Percentiles rank a stretch among this genome's conserved stretches.
phyloP scores from a whole-genome alignment of 805 yeast genomes.

The Barnettozyma populi region DNA sequence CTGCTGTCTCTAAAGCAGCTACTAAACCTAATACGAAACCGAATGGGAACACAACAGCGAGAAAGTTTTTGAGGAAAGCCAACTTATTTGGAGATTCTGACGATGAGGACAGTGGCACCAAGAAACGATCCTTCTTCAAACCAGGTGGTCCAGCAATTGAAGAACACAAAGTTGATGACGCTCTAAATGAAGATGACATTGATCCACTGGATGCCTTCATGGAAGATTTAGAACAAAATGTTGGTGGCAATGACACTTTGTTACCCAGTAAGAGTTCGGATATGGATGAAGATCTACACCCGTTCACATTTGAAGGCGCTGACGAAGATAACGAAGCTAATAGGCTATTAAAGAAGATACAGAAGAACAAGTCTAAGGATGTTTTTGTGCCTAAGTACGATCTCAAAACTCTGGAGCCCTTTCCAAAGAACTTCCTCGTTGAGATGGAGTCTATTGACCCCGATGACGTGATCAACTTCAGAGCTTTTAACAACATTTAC shows the following conservation, averaged over 20 bases:
- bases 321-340: slow-evolving; percentile 31
- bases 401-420: slow-evolving; percentile 41
- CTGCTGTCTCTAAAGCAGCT: background rate
- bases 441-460: slow-evolving; percentile 43
- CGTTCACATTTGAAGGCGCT: slow-evolving; percentile 21
- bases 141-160: slow-evolving; percentile 12
- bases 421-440: slow-evolving; percentile 54
- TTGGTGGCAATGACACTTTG: background rate
- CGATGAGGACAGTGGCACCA: slow-evolving; percentile 25
- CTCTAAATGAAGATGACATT: slow-evolving; percentile 29
- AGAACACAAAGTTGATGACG: slow-evolving; percentile 16
- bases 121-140: slow-evolving; percentile 16
- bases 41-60: background rate
- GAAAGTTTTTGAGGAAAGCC: slow-evolving; percentile 6
- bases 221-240: slow-evolving; percentile 19
- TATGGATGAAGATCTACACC: slow-evolving; percentile 16
- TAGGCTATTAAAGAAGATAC: slow-evolving; percentile 30
- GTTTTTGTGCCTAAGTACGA: slow-evolving; percentile 36
- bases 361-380: slow-evolving; percentile 44
- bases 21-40: background rate
- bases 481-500: slow-evolving; percentile 47
- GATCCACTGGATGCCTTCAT: slow-evolving; percentile 47
- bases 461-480: slow-evolving; percentile 60
- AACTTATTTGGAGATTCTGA: slow-evolving; percentile 27
- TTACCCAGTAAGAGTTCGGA: slow-evolving; percentile 13